Base-by-base conservation (phyloP, 2,329 filamentous ascomycete genomes). In the Sordariomycetes sp. region DNA sequence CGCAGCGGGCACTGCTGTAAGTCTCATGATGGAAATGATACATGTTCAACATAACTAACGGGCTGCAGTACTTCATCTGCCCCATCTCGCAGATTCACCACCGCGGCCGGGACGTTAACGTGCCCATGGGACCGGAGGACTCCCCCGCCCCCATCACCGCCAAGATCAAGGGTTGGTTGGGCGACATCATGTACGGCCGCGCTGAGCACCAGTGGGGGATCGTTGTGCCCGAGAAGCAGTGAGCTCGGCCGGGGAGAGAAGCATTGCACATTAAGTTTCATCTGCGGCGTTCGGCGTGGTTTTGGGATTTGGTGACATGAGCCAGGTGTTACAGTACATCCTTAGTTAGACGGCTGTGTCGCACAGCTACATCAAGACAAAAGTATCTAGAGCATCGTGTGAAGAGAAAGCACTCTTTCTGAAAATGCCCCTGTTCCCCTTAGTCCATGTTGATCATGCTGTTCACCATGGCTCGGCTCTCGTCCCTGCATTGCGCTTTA, bases 1-100 rank as follows among this genome's bases (percentile, higher is more conserved):
- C 52, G 85, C 83, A 7, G 78, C 83, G 21, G 88, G 90, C 14
- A 95, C 88, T 41, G 88, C 88, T 37, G 79, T 83, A 66, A 66
- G 78, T 72, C 12, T 37, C 17, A 6, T 21, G 8, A 3, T 36
- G 16, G 27, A 12, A 24, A 15, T 28, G 16, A 27, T 12, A 27
- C 21, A n/a, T 19, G 2, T 21, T 29, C 18, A 25, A 25, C 23
- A 47, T 57, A 31, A 54, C 39, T 10, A 21, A 1, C 8, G n/a
- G n/a, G n/a, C 19, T 28, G 0, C 21, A 83, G 75, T 86, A 68
- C 66, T 86, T 86, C 48, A 70, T 86, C 50, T 75, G 71, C 42
- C 73, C 81, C 33, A 68, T 86, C 31, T 79, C 75, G 6, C 62
- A 72, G 32, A 79, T 86, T 49, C 73, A 80, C 54, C 80, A 82